Base-by-base conservation (phyloP, 2,329 filamentous ascomycete species). In the Fusarium marasasianum region DNA sequence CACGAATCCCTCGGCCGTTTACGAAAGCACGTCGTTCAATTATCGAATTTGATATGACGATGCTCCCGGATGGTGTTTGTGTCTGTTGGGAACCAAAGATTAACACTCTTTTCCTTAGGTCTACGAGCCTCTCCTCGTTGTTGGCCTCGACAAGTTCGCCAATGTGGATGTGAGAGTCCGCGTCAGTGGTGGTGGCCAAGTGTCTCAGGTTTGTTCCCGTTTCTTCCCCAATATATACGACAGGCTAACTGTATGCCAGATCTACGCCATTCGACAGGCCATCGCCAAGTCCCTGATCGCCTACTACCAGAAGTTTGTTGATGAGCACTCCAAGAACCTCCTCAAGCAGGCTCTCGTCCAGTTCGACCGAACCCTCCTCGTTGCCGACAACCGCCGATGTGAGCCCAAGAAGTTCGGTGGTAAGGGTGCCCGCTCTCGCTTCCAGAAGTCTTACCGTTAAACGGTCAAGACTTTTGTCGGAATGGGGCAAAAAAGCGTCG, bases 391-490 rank as follows among this genome's bases (percentile, higher is more conserved):
- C 93, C 93, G 96, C 87, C 94, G 96, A 82, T 96, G 94, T 87
- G 96, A 99, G 91, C 96, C 96, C 88, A 98, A 98, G 95, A 98
- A 98, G 91, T 94, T 94, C 84, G 92, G 92, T 86, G 94, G 93
- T 94, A 93, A 91, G 82, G 96, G 96, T 91, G 96, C 96, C 85
- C 93, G 96, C 85, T 90, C 96, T 84, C 93, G 95, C 85, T 98
- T 94, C 95, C 96, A 98, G 91, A 98, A 98, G 91, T 98, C 95
- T 81, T 98, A 98, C 92, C 94, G 95, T 95, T 98, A 96, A 94
- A 81, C 76, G 76, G 71, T 69, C 68, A 54, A 44, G 56, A 63
- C 48, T 11, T 43, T 54, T 59, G 66, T 51, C 63, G 68, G 70
- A 51, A 70, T 63, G 76, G 66, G 43, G 53, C 40, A 73, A 73